A percentile compares a stretch with the other conserved stretches of the same genome.
Conservation (phyloP, 768 basidiomycete species). For the Panaeolus papilionaceus region DNA sequence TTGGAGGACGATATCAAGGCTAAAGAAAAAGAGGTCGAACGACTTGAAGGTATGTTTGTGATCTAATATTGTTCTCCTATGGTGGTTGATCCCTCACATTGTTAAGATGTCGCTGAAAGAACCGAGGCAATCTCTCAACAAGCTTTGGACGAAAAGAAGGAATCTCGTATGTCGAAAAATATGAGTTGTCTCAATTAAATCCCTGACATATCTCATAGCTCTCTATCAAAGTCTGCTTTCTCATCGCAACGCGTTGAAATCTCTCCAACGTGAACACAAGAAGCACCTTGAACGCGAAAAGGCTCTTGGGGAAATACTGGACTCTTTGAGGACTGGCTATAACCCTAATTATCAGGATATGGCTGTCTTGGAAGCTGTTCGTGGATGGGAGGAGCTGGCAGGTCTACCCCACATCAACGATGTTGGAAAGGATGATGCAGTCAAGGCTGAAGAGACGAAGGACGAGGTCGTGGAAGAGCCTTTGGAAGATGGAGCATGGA, state of each 20-base stretch:
- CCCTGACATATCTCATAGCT: slow-evolving; percentile 49
- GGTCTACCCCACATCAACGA: slow-evolving; percentile 77
- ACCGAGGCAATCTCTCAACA: slow-evolving; percentile 81
- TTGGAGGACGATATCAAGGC: slow-evolving; percentile 62
- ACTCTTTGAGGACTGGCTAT: slow-evolving; percentile 81
- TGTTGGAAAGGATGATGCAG: slow-evolving; percentile 53
- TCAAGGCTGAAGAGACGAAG: slow-evolving; percentile 28
- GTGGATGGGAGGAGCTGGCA: slow-evolving; percentile 86
- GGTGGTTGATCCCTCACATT: slow-evolving; percentile 3
- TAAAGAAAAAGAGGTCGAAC: slow-evolving; percentile 74
- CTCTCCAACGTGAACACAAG: slow-evolving; percentile 75
- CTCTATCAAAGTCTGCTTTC: slow-evolving; percentile 76
- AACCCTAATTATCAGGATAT: slow-evolving; percentile 99
- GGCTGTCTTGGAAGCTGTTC: slow-evolving; percentile 96
- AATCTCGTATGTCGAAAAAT: slow-evolving; percentile 68
- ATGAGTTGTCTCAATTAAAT: background rate
- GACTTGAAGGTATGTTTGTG: slow-evolving; percentile 62
- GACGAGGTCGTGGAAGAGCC: slow-evolving; percentile 52
- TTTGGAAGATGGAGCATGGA: slow-evolving; percentile 67
- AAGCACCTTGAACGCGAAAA: slow-evolving; percentile 78
- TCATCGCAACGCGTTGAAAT: slow-evolving; percentile 78
- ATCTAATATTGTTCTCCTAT: background rate
- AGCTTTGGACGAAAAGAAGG: slow-evolving; percentile 82
- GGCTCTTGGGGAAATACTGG: slow-evolving; percentile 83
- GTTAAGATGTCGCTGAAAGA: slow-evolving; percentile 74